Conservation (phyloP, 2,329 filamentous ascomycete species). For the Sclerotinia subarctica region DNA sequence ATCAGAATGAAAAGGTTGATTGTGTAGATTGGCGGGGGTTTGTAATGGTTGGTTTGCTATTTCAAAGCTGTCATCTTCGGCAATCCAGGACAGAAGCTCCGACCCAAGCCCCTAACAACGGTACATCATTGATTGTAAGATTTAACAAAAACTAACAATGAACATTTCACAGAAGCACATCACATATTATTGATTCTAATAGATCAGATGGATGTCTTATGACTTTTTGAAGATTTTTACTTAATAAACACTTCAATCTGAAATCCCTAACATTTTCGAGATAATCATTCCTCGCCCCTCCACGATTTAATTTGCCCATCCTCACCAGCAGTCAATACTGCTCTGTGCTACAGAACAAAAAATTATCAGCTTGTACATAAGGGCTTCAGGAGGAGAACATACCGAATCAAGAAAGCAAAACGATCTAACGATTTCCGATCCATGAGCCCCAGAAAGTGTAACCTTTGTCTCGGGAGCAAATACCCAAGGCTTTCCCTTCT, state of each 20-base stretch:
- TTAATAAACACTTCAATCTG: neutral
- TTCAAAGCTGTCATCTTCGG: constrained; percentile 34
- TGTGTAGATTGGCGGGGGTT: constrained; percentile 26
- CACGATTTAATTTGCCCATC: constrained; percentile 43
- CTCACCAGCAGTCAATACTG: constrained; percentile 42
- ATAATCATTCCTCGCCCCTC: constrained; percentile 33
- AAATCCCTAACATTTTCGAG: neutral
- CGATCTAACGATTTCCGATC: constrained; percentile 59
- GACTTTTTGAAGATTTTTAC: neutral
- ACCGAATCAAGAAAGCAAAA: constrained; percentile 62
- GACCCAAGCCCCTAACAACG: neutral
- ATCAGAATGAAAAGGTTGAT: constrained; percentile 21
- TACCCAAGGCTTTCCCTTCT: constrained; percentile 51
- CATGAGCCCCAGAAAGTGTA: constrained; percentile 59
- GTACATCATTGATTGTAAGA: neutral
- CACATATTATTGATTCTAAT: neutral
- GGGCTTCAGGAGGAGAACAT: constrained; percentile 23
- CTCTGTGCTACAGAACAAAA: constrained; percentile 31
- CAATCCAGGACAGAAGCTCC: constrained; percentile 21
- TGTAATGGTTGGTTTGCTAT: constrained; percentile 18
- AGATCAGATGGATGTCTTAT: neutral
- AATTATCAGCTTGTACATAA: constrained; percentile 3
- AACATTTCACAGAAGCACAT: neutral
- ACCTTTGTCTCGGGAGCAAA: constrained; percentile 56
- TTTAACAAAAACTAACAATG: neutral